Evolutionary conservation across 176 grass and related monocot genomes (phyloP).

Genomic region (Musa beccarii): DNA sequence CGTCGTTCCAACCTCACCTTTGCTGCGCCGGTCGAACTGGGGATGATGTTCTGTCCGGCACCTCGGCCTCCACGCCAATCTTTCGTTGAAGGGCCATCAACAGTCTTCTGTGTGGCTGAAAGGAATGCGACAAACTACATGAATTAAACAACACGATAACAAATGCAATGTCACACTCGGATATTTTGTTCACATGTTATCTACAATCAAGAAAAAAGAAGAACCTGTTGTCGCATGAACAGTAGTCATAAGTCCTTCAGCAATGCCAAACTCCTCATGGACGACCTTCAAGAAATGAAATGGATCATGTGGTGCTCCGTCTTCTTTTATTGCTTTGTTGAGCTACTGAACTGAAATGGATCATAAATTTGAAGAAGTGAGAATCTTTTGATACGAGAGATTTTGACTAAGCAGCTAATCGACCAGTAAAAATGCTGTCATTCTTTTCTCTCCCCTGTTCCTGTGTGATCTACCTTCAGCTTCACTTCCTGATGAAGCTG

Average conservation of each 20-base stretch:
- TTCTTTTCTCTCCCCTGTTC: too few relatives aligned
- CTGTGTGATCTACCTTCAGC: too few relatives aligned
- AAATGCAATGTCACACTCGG: background rate
- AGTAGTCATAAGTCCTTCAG: constrained; percentile 70
- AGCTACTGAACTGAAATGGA: too few relatives aligned
- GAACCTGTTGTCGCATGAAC: constrained; percentile 55
- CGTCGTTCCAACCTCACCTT: constrained; percentile 28
- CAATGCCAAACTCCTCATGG: constrained; percentile 57
- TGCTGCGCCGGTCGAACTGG: constrained; percentile 66
- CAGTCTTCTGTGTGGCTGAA: constrained; percentile 77
- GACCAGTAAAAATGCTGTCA: too few relatives aligned
- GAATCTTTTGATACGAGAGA: too few relatives aligned
- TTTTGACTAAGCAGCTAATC: too few relatives aligned
- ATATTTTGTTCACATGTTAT: background rate
- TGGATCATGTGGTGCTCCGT: too few relatives aligned
- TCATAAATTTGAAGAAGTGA: too few relatives aligned
- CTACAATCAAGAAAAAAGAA: background rate
- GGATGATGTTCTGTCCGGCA: constrained; percentile 71
- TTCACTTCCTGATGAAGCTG: too few relatives aligned
- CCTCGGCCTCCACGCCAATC: constrained; percentile 79
- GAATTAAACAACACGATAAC: background rate
- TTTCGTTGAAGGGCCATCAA: constrained; percentile 71
- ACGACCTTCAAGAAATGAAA: constrained; percentile 30
- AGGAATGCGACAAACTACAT: background rate
- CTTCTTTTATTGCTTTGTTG: too few relatives aligned